Evolutionary conservation across 768 basidiomycete genomes (phyloP).

Genomic region (Holtermannia corniformis): DNA sequence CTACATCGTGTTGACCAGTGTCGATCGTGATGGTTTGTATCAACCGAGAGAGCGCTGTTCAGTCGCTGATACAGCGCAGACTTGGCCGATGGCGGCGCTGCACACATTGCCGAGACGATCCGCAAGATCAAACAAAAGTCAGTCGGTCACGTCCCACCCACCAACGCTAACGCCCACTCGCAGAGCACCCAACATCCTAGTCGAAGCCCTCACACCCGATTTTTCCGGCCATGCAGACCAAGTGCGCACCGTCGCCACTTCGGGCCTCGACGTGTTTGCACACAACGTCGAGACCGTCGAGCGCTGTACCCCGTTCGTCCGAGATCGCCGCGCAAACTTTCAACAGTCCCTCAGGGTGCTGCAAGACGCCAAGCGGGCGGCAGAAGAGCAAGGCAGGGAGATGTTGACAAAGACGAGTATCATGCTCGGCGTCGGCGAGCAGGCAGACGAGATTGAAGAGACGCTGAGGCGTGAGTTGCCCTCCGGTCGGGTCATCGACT

Average conservation of each 20-base stretch:
- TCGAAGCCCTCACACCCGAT: conserved; percentile 93
- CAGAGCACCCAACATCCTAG: conserved; percentile 88
- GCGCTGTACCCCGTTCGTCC: conserved; percentile 82
- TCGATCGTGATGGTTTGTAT: conserved; percentile 89
- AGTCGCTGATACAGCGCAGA: conserved; percentile 48
- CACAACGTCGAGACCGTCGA: conserved; percentile 98
- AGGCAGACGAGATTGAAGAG: conserved; percentile 66
- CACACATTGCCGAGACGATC: conserved; percentile 93
- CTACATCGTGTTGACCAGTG: conserved; percentile 93
- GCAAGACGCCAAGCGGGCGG: conserved; percentile 36
- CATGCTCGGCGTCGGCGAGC: conserved; percentile 96
- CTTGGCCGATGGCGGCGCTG: conserved; percentile 79
- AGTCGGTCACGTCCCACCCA: conserved; percentile 20
- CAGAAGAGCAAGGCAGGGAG: conserved; percentile 45
- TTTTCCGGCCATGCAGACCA: conserved; percentile 70
- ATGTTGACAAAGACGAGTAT: conserved; percentile 91
- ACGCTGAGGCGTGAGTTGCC: conserved; percentile 64
- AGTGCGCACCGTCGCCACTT: conserved; percentile 74
- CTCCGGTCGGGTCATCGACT: neutral
- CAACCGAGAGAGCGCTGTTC: no score
- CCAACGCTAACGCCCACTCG: neutral
- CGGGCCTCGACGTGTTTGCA: conserved; percentile 93
- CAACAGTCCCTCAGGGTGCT: conserved; percentile 48
- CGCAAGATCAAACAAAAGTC: conserved; percentile 91
- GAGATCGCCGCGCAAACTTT: conserved; percentile 88